Evolutionary conservation across 768 basidiomycete species (phyloP), one percentile per base, ranked within the genome.

Genomic region (Rhodosporidiobolus odoratus): DNA sequence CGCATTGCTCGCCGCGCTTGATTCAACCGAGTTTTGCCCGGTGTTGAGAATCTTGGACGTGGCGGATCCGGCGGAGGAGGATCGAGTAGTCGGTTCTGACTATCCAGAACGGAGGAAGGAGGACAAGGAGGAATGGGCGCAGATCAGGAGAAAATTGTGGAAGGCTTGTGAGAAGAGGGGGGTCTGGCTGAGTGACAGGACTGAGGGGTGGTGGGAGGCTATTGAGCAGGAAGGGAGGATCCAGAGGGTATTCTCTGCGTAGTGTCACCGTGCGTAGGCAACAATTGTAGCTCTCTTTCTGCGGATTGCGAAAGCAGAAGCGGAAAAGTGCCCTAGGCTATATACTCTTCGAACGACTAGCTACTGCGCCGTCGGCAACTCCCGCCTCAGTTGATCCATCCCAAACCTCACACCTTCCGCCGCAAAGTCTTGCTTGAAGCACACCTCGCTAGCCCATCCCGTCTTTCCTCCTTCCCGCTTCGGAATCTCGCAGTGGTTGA

Each of bases 351-450:
- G 23, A 45, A 45, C 43, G 43, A 13, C 43, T 23, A n/a, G n/a
- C 43, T 45, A 45, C 43, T 45, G 43, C 48, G 48, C 21, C 43
- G 13, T 43, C 43, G 12, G 48, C 15, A 50, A 25, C 12, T 50
- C 12, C 48, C 23, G 12, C 48, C 12, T 9, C 15, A 50, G 48
- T 23, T 45, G 43, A 45, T 23, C 43, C 48, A 10, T 23, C 48
- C 71, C 71, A n/a, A 76, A 76, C 47, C 38, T 58, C 23, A 76
- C 72, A 10, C 73, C 73, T 19, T 47, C 57, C 2, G 45, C 38
- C 40, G 70, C 65, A 50, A 72, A 76, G 47, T 69, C 69, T 61
- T 75, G 71, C 47, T 71, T 66, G 57, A 68, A 73, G 6, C 54
- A 57, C 37, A 69, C 27, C 59, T 76, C 75, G 34, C 54, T 35